Evolutionary conservation across 1,284 basidiomycete genomes (phyloP).

Genomic region (Clitocybe nebularis): DNA sequence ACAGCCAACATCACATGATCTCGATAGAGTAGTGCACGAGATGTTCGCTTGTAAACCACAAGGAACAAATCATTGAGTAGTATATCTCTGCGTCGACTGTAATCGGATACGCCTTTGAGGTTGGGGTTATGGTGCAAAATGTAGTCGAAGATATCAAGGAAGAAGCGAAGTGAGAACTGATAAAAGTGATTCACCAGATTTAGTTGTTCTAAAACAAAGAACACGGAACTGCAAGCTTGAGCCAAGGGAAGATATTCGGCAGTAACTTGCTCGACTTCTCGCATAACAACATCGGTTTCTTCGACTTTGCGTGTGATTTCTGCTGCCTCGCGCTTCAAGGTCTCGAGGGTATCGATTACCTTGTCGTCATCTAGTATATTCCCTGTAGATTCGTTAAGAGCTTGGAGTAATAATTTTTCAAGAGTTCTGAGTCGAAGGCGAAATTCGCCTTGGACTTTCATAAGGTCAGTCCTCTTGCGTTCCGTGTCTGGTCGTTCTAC

Average conservation of each 20-base stretch:
- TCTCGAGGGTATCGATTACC: slow-evolving; percentile 96
- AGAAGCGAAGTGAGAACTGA: slow-evolving; percentile 96
- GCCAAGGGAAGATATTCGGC: slow-evolving; percentile 93
- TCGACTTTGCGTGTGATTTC: slow-evolving; percentile 97
- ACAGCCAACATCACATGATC: slow-evolving; percentile 93
- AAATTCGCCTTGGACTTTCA: slow-evolving; percentile 99
- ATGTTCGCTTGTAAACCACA: slow-evolving; percentile 85
- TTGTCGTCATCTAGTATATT: slow-evolving; percentile 99
- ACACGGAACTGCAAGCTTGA: slow-evolving; percentile 94
- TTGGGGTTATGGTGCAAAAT: slow-evolving; percentile 91
- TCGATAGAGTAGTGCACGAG: slow-evolving; percentile 85
- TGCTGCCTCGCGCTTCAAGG: slow-evolving; percentile 94
- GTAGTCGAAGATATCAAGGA: slow-evolving; percentile 97
- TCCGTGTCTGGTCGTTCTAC: slow-evolving; percentile 97
- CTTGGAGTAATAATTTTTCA: slow-evolving; percentile 91
- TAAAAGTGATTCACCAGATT: slow-evolving; percentile 97
- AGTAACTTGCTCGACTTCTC: slow-evolving; percentile 94
- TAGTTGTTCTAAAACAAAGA: slow-evolving; percentile 96
- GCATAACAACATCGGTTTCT: slow-evolving; percentile 95
- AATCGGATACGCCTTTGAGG: slow-evolving; percentile 74
- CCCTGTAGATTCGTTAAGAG: slow-evolving; percentile 94
- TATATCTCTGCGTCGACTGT: slow-evolving; percentile 73
- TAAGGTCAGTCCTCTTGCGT: slow-evolving; percentile 94
- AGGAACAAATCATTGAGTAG: slow-evolving; percentile 92
- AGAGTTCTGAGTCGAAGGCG: slow-evolving; percentile 88